These are phyloP conservation scores for Candida wancherniae DNA, from an alignment of 805 yeast genomes.

Conservation along the genomic window DNA sequence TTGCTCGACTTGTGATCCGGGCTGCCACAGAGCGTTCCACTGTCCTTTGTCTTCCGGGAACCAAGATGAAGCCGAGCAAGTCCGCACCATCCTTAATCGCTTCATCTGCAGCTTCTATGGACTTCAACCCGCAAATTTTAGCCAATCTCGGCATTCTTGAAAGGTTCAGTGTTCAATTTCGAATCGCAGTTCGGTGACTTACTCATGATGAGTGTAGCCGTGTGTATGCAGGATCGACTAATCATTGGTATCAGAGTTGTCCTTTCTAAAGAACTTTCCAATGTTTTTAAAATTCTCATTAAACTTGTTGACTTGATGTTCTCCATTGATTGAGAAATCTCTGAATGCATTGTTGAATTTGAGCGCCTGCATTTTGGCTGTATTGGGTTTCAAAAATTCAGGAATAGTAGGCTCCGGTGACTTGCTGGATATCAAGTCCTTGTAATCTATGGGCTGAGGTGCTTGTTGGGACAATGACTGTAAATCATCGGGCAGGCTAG, in stretches of 20 bases:
- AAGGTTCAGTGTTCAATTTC: not conserved
- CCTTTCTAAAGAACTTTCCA: slow-evolving; percentile 48
- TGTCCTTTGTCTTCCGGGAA: slow-evolving; percentile 76
- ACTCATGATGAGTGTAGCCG: not conserved
- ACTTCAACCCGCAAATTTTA: slow-evolving; percentile 80
- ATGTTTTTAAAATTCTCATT: slow-evolving; percentile 63
- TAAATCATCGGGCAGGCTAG: not conserved
- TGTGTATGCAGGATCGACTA: not conserved
- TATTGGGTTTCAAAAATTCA: slow-evolving; percentile 15
- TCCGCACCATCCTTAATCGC: slow-evolving; percentile 75
- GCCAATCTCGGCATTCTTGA: slow-evolving; percentile 39
- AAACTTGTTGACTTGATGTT: slow-evolving; percentile 56
- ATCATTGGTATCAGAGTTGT: slow-evolving; percentile 13
- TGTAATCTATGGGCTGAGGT: slow-evolving; percentile 8
- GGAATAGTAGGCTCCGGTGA: slow-evolving; percentile 25
- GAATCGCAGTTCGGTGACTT: not conserved
- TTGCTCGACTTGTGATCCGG: slow-evolving; percentile 25
- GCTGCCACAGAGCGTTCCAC: slow-evolving; percentile 35
- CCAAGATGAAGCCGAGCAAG: slow-evolving; percentile 79
- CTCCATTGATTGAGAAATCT: slow-evolving; percentile 47
- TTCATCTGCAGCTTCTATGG: slow-evolving; percentile 59
- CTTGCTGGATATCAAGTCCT: slow-evolving; percentile 12
- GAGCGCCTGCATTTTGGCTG: slow-evolving; percentile 39
- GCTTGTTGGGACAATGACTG: slow-evolving; percentile 17
- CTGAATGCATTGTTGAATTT: slow-evolving; percentile 39